Percentiles rank a stretch among this genome's conserved stretches.
Conservation (phyloP, 2,329 filamentous ascomycete species). For the Proliferodiscus dingleyae region DNA sequence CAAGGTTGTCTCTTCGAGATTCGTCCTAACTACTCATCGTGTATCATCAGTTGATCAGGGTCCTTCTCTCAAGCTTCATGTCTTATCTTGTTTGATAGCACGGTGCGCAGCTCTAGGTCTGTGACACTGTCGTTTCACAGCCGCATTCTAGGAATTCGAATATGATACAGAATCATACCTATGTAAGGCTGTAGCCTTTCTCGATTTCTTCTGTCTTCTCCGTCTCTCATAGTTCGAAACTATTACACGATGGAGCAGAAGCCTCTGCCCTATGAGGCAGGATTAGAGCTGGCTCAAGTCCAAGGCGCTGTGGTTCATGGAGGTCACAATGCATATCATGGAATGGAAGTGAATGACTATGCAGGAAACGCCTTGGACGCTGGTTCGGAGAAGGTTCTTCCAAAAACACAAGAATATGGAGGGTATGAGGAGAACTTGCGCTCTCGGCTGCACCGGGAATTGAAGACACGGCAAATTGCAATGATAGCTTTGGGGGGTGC, state of each 20-base stretch:
- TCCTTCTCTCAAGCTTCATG: background rate
- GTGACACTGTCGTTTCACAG: background rate
- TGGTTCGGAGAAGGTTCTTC: constrained; percentile 13
- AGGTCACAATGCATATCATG: background rate
- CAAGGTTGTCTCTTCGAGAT: too few species aligned
- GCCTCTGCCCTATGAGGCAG: constrained; percentile 7
- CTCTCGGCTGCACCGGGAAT: constrained; percentile 42
- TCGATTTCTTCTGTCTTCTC: background rate
- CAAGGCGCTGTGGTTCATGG: background rate
- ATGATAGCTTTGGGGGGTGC: constrained; percentile 72
- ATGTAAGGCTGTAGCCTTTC: constrained; percentile 2
- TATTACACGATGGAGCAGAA: constrained; percentile 5
- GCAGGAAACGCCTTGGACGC: constrained; percentile 15
- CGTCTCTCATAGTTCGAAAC: background rate
- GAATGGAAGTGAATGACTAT: constrained; percentile 9
- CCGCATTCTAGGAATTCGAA: background rate
- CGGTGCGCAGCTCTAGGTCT: background rate
- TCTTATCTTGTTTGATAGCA: background rate
- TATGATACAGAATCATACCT: background rate
- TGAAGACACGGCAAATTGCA: constrained; percentile 50
- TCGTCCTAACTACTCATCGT: background rate
- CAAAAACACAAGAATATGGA: background rate
- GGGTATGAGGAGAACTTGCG: constrained; percentile 23
- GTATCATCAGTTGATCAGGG: background rate
- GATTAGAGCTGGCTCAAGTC: constrained; percentile 12